These are phyloP conservation scores for Eutrema japonicum DNA, from an alignment of 345 rosid species.

Conservation along the genomic window DNA sequence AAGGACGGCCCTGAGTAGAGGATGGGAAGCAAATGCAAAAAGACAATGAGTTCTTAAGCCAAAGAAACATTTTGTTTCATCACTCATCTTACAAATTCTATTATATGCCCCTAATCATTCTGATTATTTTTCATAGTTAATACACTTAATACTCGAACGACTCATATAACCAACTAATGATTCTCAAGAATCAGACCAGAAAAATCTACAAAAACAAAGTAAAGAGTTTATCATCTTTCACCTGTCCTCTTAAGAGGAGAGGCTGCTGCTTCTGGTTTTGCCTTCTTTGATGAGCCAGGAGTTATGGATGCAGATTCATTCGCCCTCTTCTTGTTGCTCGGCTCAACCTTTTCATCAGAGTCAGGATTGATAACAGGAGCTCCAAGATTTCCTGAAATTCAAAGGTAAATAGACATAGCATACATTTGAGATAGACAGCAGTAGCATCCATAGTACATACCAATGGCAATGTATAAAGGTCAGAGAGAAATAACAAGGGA, in stretches of 20 bases:
- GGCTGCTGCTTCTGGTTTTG: slow-evolving; percentile 46
- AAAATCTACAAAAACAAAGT: too few species aligned
- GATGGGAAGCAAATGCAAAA: neutral
- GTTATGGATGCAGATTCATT: slow-evolving; percentile 61
- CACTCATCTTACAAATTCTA: too few species aligned
- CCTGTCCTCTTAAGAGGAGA: slow-evolving; percentile 64
- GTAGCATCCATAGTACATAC: neutral
- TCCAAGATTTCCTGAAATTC: too few species aligned
- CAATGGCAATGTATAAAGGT: neutral
- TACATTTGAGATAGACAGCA: too few species aligned
- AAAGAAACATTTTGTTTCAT: too few species aligned
- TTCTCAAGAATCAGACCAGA: too few species aligned
- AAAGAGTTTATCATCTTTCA: slow-evolving; percentile 4
- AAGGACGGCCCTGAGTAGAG: too few species aligned
- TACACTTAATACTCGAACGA: too few species aligned
- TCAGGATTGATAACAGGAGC: neutral
- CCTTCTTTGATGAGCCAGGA: slow-evolving; percentile 61
- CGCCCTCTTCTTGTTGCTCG: slow-evolving; percentile 59
- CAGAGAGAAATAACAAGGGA: neutral
- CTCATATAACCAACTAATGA: too few species aligned
- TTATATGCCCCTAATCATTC: too few species aligned
- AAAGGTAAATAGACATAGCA: neutral
- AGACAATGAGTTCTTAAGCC: neutral
- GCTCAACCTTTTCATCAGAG: slow-evolving; percentile 46
- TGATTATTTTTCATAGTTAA: too few species aligned